A percentile compares a stretch with the other conserved stretches of the same genome.
Evolutionary conservation across 352 stramenopile species (phyloP).

Genomic region (Plasmopara halstedii): DNA sequence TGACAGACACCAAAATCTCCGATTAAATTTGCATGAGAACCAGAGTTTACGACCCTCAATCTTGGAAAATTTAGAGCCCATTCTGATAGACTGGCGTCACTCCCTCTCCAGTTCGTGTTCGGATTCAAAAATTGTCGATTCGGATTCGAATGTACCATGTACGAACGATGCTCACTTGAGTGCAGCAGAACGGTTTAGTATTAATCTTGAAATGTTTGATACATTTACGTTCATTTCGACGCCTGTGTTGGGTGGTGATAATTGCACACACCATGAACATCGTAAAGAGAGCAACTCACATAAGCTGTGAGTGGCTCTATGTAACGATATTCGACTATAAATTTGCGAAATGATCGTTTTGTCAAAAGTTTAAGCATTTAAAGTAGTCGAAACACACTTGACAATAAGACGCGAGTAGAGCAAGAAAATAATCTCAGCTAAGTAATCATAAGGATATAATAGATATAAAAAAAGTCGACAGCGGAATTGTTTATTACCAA

Average conservation of each 20-base stretch:
- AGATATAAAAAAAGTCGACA: too few relatives aligned
- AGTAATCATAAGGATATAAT: too few relatives aligned
- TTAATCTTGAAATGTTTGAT: slow-evolving; percentile 45
- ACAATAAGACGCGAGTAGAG: too few relatives aligned
- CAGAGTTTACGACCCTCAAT: slow-evolving; percentile 9
- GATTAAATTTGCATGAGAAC: slow-evolving; percentile 7
- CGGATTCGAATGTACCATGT: slow-evolving; percentile 2
- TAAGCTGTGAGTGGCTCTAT: too few relatives aligned
- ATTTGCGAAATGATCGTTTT: too few relatives aligned
- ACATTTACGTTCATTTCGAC: slow-evolving; percentile 48
- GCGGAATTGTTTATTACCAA: too few relatives aligned
- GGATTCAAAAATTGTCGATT: slow-evolving; percentile 13
- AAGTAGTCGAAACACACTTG: too few relatives aligned
- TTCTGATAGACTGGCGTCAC: slow-evolving; percentile 20
- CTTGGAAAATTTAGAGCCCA: slow-evolving; percentile 21
- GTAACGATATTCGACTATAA: too few relatives aligned
- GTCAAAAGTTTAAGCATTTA: too few relatives aligned
- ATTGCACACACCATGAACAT: slow-evolving; percentile 13
- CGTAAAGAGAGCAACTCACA: too few relatives aligned
- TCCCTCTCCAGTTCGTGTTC: slow-evolving; percentile 17
- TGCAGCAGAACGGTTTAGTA: slow-evolving; percentile 22
- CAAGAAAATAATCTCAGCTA: too few relatives aligned
- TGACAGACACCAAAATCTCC: slow-evolving; percentile 1
- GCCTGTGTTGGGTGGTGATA: slow-evolving; percentile 30
- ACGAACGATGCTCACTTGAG: slow-evolving; percentile 5